Percentiles rank a stretch among this genome's conserved stretches.
Evolutionary conservation across 2,329 filamentous ascomycete species (phyloP).

Genomic region (Byssothecium circinans): DNA sequence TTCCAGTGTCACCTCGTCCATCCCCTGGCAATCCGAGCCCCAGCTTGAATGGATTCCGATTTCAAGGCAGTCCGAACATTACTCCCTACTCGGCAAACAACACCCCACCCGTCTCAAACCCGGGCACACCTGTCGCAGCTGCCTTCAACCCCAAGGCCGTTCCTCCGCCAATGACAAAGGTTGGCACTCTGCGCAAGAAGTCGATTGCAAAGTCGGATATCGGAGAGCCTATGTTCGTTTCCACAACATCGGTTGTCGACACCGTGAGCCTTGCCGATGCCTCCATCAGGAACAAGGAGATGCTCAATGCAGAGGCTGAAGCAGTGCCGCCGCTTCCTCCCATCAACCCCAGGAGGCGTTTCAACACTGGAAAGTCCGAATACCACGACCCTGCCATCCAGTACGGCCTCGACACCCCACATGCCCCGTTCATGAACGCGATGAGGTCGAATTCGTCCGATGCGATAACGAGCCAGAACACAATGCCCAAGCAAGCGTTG

Average conservation of each 20-base stretch:
- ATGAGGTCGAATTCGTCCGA: constrained; percentile 51
- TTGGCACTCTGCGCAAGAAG: constrained; percentile 53
- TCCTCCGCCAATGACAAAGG: constrained; percentile 29
- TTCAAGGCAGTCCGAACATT: constrained; percentile 48
- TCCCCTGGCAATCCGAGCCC: constrained; percentile 44
- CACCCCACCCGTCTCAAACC: constrained; percentile 56
- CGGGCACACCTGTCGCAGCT: constrained; percentile 46
- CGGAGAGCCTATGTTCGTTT: constrained; percentile 60
- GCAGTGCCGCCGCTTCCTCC: constrained; percentile 58
- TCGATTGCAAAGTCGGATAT: constrained; percentile 63
- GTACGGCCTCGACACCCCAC: constrained; percentile 34
- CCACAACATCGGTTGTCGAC: constrained; percentile 60
- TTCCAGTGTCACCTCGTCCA: constrained; percentile 41
- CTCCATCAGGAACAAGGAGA: constrained; percentile 56
- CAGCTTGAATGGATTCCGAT: constrained; percentile 28
- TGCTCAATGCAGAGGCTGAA: constrained; percentile 15
- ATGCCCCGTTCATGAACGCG: constrained; percentile 34
- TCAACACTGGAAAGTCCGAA: constrained; percentile 43
- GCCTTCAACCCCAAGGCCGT: constrained; percentile 33
- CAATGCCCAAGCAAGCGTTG: constrained; percentile 43
- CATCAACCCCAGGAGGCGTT: constrained; percentile 62
- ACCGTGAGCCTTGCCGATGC: constrained; percentile 59
- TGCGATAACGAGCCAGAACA: constrained; percentile 41
- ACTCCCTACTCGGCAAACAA: constrained; percentile 55
- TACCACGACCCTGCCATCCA: constrained; percentile 46